Conservation (phyloP, 495 filamentous ascomycete species). For the Podospora fimiseda region DNA sequence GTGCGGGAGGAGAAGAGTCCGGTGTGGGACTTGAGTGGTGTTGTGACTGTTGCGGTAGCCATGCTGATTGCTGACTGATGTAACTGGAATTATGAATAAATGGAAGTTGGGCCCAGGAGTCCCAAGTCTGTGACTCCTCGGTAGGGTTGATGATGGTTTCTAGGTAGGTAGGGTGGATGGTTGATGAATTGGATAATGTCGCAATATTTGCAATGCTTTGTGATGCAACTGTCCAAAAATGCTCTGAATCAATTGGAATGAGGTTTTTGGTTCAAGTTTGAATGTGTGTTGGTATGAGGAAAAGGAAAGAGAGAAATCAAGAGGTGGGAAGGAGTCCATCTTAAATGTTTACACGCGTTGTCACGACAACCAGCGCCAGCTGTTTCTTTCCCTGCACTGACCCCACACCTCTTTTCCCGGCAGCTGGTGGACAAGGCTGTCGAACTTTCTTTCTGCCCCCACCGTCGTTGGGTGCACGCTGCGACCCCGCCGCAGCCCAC, state of each 20-base stretch:
- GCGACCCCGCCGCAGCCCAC: background rate
- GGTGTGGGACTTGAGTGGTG: slow-evolving; percentile 88
- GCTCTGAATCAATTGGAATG: background rate
- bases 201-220: background rate
- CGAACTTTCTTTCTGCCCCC: no score
- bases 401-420: background rate
- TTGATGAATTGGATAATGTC: no score
- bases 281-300: slow-evolving; percentile 2
- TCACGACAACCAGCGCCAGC: slow-evolving; percentile 5
- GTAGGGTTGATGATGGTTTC: background rate
- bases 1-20: slow-evolving; percentile 88
- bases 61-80: slow-evolving; percentile 46
- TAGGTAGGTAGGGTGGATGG: background rate
- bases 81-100: background rate
- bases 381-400: background rate
- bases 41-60: slow-evolving; percentile 84
- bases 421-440: slow-evolving; percentile 4
- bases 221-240: background rate
- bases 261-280: background rate
- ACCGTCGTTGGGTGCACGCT: background rate
- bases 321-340: background rate
- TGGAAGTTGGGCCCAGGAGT: background rate
- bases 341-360: slow-evolving; percentile 16
- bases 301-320: slow-evolving; percentile 1
- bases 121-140: background rate